These are phyloP conservation scores for Termitomyces sp. DNA, from an alignment of 768 basidiomycete genomes.

Conservation along the genomic window DNA sequence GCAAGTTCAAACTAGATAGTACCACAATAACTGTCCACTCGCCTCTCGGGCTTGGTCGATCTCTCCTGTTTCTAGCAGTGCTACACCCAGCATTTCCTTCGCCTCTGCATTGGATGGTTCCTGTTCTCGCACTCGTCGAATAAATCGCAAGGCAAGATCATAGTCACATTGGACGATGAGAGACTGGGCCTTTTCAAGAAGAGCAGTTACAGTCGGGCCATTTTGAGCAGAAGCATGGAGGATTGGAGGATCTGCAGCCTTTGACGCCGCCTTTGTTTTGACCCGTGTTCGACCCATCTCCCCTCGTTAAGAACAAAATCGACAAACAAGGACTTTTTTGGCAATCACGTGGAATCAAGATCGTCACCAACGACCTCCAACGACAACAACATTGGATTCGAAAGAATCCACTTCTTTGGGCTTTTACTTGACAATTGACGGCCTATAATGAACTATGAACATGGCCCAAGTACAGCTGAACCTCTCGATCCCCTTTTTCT, in stretches of 20 bases:
- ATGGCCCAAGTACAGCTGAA: slow-evolving; percentile 20
- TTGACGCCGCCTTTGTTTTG: slow-evolving; percentile 38
- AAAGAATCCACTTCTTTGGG: neutral
- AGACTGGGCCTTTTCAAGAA: slow-evolving; percentile 75
- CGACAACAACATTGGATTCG: neutral
- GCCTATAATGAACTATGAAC: slow-evolving; percentile 26
- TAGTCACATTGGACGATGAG: slow-evolving; percentile 83
- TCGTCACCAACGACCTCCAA: neutral
- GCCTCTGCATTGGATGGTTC: slow-evolving; percentile 62
- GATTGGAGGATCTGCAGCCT: slow-evolving; percentile 21
- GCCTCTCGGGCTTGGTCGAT: slow-evolving; percentile 67
- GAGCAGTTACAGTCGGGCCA: slow-evolving; percentile 41
- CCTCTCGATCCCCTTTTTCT: slow-evolving; percentile 49
- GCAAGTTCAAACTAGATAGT: neutral
- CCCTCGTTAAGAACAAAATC: slow-evolving; percentile 2
- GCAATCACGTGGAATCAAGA: slow-evolving; percentile 21
- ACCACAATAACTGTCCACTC: slow-evolving; percentile 12
- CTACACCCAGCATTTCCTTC: slow-evolving; percentile 76
- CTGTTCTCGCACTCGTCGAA: slow-evolving; percentile 58
- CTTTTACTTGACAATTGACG: neutral
- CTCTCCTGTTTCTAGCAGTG: slow-evolving; percentile 75
- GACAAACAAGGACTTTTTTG: slow-evolving; percentile 15
- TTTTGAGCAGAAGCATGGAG: slow-evolving; percentile 18
- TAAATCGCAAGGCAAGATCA: slow-evolving; percentile 70
- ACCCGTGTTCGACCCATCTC: slow-evolving; percentile 52